These are phyloP conservation scores for Pezicula neosporulosa DNA, from an alignment of 2,329 filamentous ascomycete species.

Conservation along the genomic window DNA sequence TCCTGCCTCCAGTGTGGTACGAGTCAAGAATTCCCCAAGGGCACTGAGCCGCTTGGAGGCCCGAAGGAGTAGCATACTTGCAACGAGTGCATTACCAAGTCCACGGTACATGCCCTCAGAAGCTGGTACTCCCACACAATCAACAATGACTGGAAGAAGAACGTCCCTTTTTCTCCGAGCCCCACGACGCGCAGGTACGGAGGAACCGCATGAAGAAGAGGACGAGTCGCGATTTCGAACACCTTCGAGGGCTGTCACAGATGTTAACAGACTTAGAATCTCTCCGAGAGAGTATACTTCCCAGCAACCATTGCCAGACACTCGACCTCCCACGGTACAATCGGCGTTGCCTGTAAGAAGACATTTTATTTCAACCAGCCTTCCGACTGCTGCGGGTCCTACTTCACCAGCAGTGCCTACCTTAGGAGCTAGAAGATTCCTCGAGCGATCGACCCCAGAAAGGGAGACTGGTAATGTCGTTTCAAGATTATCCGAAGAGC, in stretches of 20 bases:
- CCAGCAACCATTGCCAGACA: constrained; percentile 32
- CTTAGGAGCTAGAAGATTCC: constrained; percentile 18
- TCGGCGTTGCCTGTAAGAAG: constrained; percentile 52
- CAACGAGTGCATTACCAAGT: constrained; percentile 24
- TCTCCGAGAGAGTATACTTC: constrained; percentile 36
- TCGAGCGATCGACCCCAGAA: constrained; percentile 25
- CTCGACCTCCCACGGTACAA: constrained; percentile 31
- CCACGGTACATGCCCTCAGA: constrained; percentile 25
- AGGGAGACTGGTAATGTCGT: constrained; percentile 24
- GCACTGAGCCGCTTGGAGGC: constrained; percentile 28
- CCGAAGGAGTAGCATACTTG: constrained; percentile 29
- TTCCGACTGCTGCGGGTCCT: constrained; percentile 11
- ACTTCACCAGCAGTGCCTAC: constrained; percentile 15
- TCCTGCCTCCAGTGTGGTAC: constrained; percentile 12
- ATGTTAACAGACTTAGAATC: constrained; percentile 39
- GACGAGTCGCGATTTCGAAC: constrained; percentile 49
- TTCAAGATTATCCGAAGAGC: constrained; percentile 20
- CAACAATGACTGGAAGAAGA: constrained; percentile 50
- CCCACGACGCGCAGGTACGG: constrained; percentile 22
- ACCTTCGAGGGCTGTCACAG: constrained; percentile 56
- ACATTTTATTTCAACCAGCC: constrained; percentile 47
- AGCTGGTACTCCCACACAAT: constrained; percentile 35
- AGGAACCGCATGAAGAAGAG: constrained; percentile 31
- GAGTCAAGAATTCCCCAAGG: constrained; percentile 26
- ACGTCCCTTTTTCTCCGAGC: constrained; percentile 49